Base-by-base conservation (phyloP, 176 grass and related monocot genomes). In the Carex myosuroides region DNA sequence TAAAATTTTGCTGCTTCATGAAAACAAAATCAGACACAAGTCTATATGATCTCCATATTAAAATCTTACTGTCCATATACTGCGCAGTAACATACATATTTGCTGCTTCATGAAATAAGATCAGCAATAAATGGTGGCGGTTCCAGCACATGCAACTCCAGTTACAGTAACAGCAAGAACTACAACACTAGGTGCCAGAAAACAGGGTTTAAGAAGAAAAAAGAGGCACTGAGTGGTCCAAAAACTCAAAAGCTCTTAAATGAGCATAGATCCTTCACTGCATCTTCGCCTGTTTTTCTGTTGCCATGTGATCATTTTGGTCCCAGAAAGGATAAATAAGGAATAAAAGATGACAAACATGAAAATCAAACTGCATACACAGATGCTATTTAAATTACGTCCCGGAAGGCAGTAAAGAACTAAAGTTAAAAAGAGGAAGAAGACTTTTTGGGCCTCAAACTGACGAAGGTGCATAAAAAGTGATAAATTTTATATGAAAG, bases 81-180 rank as follows among this genome's bases (percentile, higher is more conserved):
- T 41, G 68, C 2, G 3, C 8, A 71, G 37, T 44, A 79, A 42
- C 50, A 79, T 11, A 50, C 11, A n/a, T n/a, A 50, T 13, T 56
- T 30, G 14, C 16, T 79, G 13, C 50, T 79, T 8, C 5, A 57
- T n/a, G 7, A 18, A 79, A 79, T 58, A 79, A 79, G 75, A 59
- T 32, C 2, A 63, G 59, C 79, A 41, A 63, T 62, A 63, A 81
- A 81, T 63, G 79, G 60, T 78, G 22, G 59, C 26, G 57, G 13
- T 81, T 64, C 58, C 30, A 81, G 33, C 79, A 81, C 79, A 81
- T 81, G 79, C 35, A 81, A 64, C 33, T 64, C 16, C 60, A 81
- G 58, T 64, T 62, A 6, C 48, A 59, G 14, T 30, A 3, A 79
- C 44, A 70, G 39, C 14, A 70, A 42, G 18, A 71, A 71, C 18